Evolutionary conservation across 306 rosid species (phyloP), one percentile per base, ranked within the genome.

Genomic region (Prunus kanzakura): DNA sequence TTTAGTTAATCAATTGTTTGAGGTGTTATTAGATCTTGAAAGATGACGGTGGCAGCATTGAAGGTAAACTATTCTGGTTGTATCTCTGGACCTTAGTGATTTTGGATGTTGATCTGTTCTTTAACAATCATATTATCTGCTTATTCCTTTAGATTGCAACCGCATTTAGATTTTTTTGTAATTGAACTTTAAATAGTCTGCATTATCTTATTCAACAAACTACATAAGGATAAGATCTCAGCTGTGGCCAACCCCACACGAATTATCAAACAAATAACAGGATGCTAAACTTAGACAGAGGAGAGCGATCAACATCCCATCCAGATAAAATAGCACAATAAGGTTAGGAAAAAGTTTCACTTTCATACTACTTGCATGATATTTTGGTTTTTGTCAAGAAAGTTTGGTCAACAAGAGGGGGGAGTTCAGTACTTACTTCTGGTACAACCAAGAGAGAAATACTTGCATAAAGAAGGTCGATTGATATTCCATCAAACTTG

Each of bases 381-480:
- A 14, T 47, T 14, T 60, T 15, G 51, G 27, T 41, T 50, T 51
- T 15, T 22, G 22, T 27, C 3, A 51, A 32, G 60, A 57, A 3
- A 29, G 2, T 8, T 23, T 22, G 27, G n/a, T 49, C 27, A 27
- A 19, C 0, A 73, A 66, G 15, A 57, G 23, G 30, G 13, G 14
- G 27, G 6, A 20, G 32, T 14, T 43, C 68, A 2, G 30, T n/a
- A 88, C 98, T 88, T 87, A 93, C 98, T 86, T 90, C 89, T 43
- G 98, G 93, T 57, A 93, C 94, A 81, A 93, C 90, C 89, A 88
- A 81, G 78, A 79, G 84, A 23, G 96, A 88, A 84, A 90, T 77
- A 25, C 97, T 86, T 23, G 94, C 97, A 86, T 93, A 93, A 67
- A 93, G 94, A 85, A 93, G 89, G 78, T 93, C 97, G 38, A 91